Conservation (phyloP, 192 early-diverging fungal genomes). For the Entomortierella lignicola region DNA sequence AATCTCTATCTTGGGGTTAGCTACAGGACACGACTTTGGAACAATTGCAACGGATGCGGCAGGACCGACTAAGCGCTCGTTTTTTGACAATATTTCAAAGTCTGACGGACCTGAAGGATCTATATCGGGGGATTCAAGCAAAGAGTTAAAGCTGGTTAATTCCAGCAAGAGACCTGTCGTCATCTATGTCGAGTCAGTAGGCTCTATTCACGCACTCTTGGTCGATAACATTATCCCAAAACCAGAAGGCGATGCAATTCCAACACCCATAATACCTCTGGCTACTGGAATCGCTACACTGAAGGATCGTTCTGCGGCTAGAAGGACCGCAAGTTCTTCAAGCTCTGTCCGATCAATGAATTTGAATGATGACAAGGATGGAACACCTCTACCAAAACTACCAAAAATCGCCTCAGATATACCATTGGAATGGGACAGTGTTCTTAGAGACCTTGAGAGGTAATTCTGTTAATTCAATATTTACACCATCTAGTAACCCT, state of each 20-base stretch:
- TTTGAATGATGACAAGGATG: slow-evolving; percentile 20
- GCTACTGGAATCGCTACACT: slow-evolving; percentile 2
- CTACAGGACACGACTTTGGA: slow-evolving; percentile 31
- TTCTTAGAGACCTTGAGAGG: slow-evolving; percentile 38
- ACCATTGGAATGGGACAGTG: slow-evolving; percentile 43
- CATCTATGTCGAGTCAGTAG: slow-evolving; percentile 49
- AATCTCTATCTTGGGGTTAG: slow-evolving; percentile 31
- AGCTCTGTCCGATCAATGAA: slow-evolving; percentile 32
- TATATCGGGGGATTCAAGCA: neutral
- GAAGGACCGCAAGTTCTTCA: slow-evolving; percentile 23
- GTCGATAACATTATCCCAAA: slow-evolving; percentile 19
- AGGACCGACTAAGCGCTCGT: slow-evolving; percentile 41
- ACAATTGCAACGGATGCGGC: slow-evolving; percentile 46
- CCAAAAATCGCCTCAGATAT: slow-evolving; percentile 48
- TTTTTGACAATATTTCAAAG: slow-evolving; percentile 49
- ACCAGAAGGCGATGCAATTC: slow-evolving; percentile 28
- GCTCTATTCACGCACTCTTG: slow-evolving; percentile 39
- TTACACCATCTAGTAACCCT: too few species aligned
- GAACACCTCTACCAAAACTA: slow-evolving; percentile 27
- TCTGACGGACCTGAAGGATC: slow-evolving; percentile 1
- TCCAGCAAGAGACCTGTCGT: slow-evolving; percentile 46
- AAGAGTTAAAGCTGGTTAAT: slow-evolving; percentile 41
- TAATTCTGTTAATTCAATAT: too few species aligned
- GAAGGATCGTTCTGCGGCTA: slow-evolving; percentile 22
- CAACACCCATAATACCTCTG: slow-evolving; percentile 30